Conservation (phyloP, 441 rosid species). For the Hura crepitans region DNA sequence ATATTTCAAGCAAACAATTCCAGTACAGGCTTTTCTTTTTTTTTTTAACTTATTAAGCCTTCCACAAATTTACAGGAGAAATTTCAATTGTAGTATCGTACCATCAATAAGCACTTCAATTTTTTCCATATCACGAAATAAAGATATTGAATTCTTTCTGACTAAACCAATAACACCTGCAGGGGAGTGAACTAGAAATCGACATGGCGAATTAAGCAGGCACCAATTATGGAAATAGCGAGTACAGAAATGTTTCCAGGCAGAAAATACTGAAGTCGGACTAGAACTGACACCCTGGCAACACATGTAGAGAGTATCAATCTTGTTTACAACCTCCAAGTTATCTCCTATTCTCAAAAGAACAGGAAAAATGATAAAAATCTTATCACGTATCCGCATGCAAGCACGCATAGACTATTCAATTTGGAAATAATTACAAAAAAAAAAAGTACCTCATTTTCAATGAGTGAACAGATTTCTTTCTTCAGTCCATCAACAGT, state of each 20-base stretch:
- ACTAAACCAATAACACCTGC: constrained; percentile 75
- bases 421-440: background rate
- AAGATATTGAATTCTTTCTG: constrained; percentile 72
- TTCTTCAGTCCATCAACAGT: constrained; percentile 77
- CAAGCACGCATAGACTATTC: background rate
- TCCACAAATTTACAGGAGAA: constrained; percentile 4
- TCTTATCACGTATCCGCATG: background rate
- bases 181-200: constrained; percentile 56
- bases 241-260: constrained; percentile 77
- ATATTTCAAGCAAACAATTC: background rate
- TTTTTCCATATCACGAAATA: constrained; percentile 66
- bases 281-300: constrained; percentile 60
- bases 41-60: background rate
- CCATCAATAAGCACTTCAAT: constrained; percentile 73
- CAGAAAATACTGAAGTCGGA: constrained; percentile 48
- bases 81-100: constrained; percentile 25
- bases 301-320: constrained; percentile 28
- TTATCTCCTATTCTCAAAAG: constrained; percentile 16
- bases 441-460: constrained; percentile 56
- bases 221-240: constrained; percentile 86
- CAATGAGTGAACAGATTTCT: constrained; percentile 74
- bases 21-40: background rate
- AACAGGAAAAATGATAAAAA: constrained; percentile 13
- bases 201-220: constrained; percentile 65
- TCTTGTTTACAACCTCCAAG: constrained; percentile 16